Evolutionary conservation across 1,139 yeast species (phyloP), one percentile per base, ranked within the genome.

Genomic region (Suhomyces wounanorum): DNA sequence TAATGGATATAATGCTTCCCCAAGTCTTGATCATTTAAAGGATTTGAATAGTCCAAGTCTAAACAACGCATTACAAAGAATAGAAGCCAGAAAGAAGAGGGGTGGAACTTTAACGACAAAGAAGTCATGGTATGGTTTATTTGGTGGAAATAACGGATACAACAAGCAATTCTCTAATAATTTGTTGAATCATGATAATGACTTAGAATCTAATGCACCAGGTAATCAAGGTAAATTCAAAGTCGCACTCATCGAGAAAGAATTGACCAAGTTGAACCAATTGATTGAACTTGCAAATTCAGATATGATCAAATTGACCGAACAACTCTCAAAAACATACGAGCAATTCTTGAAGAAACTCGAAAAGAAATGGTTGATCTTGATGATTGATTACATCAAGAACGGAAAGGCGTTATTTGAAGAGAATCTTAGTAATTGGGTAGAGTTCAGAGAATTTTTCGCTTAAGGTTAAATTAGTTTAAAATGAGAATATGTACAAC

Each of bases 111-210:
- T 60, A 40, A 39, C 51, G 5, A 51, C 60, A 8, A 74, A 73
- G 53, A 69, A 73, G 51, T 67, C 77, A 25, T 77, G 81, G 81
- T 76, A 75, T 54, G 79, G 79, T 9, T 59, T 77, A 11, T 77
- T 77, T 60, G 81, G 81, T 1, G 81, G 80, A 2, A 68, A 63
- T 48, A 65, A 64, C 38, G 59, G 60, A 3, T 56, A 55, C 40
- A 52, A 50, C 35, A 57, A 55, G 37, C 57, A 50, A 40, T 57
- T 52, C 41, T 51, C 54, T 2, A 39, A 48, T 8, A 44, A 46
- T 13, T 44, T 51, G 23, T 17, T 51, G 38, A 35, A 21, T 17
- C 45, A 46, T 39, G 55, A 54, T 13, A 47, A 46, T 8, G 46
- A 44, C 6, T 40, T 36, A 1, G 41, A 31, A 14, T n/a, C 26